Percentiles rank a stretch among this genome's conserved stretches.
Conservation (phyloP, 352 stramenopile genomes). For the Pseudoperonospora humuli region DNA sequence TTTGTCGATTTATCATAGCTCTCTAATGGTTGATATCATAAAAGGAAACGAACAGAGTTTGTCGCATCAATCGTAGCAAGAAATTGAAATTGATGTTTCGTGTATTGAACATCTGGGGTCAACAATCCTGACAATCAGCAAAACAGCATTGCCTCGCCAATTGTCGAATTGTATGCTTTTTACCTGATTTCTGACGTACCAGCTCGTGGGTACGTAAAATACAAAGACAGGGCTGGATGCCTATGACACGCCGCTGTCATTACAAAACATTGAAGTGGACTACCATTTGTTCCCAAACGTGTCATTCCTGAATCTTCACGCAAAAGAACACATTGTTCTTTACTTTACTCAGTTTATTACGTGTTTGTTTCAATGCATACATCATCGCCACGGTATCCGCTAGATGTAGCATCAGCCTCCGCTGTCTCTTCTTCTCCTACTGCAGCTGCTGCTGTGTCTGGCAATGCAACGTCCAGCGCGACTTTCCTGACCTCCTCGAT, state of each 20-base stretch:
- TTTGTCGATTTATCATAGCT: too few relatives aligned
- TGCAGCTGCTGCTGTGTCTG: neutral
- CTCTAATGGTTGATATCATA: too few relatives aligned
- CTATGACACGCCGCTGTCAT: slow-evolving; percentile 7
- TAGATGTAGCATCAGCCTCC: slow-evolving; percentile 5
- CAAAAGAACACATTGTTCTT: slow-evolving; percentile 1
- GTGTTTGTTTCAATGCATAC: slow-evolving; percentile 8
- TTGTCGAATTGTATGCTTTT: neutral
- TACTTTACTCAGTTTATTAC: too few relatives aligned
- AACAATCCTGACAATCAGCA: too few relatives aligned
- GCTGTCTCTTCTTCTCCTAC: slow-evolving; percentile 13
- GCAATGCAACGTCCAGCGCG: neutral
- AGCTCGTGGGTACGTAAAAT: neutral
- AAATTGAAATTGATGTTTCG: neutral
- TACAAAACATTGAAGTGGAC: slow-evolving; percentile 8
- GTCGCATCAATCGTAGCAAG: too few relatives aligned
- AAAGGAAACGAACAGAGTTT: too few relatives aligned
- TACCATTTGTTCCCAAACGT: neutral
- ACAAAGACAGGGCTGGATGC: neutral
- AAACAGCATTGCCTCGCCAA: too few relatives aligned
- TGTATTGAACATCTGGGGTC: too few relatives aligned
- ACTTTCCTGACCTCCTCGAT: slow-evolving; percentile 10
- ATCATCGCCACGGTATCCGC: slow-evolving; percentile 14
- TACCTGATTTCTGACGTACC: neutral
- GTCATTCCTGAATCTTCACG: slow-evolving; percentile 20